Percentiles rank a stretch among this genome's conserved stretches.
Evolutionary conservation across 192 early-diverging fungal genomes (phyloP).

Genomic region (Coemansia sp.): DNA sequence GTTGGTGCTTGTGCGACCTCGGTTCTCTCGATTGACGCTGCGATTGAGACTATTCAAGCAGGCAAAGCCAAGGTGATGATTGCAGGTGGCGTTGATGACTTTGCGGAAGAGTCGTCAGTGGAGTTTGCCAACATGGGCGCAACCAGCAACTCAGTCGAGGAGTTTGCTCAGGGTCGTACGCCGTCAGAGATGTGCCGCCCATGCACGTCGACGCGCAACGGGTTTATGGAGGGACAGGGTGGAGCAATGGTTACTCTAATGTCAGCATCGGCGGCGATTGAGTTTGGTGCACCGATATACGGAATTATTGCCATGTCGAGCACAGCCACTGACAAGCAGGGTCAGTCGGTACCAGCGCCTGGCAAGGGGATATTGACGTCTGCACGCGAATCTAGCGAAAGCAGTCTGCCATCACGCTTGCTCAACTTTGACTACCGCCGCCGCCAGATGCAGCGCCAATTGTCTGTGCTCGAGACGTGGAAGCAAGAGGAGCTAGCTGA

Average conservation of each 20-base stretch:
- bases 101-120: slow-evolving; percentile 79
- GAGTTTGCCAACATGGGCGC: slow-evolving; percentile 98
- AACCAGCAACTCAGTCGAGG: slow-evolving; percentile 79
- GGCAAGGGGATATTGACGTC: slow-evolving; percentile 90
- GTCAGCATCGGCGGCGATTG: slow-evolving; percentile 79
- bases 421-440: slow-evolving; percentile 81
- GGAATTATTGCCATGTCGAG: slow-evolving; percentile 84
- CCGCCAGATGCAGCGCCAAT: slow-evolving; percentile 58
- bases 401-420: slow-evolving; percentile 56
- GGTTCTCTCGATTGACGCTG: slow-evolving; percentile 85
- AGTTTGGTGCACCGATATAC: slow-evolving; percentile 91
- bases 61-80: slow-evolving; percentile 92
- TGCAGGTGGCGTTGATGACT: slow-evolving; percentile 88
- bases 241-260: slow-evolving; percentile 86
- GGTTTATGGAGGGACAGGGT: slow-evolving; percentile 93
- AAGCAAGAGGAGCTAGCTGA: neutral
- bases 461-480: slow-evolving; percentile 3
- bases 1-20: slow-evolving; percentile 93
- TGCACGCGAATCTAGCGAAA: slow-evolving; percentile 65
- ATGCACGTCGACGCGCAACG: slow-evolving; percentile 78
- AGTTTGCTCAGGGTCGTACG: slow-evolving; percentile 81
- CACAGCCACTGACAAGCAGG: slow-evolving; percentile 93
- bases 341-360: slow-evolving; percentile 89
- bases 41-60: slow-evolving; percentile 80
- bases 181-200: slow-evolving; percentile 89